Evolutionary conservation across 257 asterid species (phyloP), one percentile per base, ranked within the genome.

Genomic region (Euphrasia confusa): DNA sequence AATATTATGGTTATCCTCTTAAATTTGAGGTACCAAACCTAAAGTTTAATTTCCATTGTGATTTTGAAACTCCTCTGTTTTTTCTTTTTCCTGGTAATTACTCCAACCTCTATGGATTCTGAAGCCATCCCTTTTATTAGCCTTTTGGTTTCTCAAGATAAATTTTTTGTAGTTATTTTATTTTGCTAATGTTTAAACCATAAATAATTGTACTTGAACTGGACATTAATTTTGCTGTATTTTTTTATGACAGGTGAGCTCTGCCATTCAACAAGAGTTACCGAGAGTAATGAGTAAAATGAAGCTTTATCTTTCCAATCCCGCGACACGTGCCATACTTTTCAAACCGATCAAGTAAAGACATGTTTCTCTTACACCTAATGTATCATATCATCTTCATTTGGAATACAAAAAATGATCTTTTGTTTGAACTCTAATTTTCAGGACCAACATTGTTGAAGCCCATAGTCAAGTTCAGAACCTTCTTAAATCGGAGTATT

Each of bases 261-360:
- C 85, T 54, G 94, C 95, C 60, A 74, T 89, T 58, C 79, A 93
- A 72, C 82, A 85, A 68, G 97, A 89, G 70, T 83, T 93, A 71
- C 96, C 97, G 0, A 74, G 54, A 60, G 90, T 89, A 54, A 80
- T 81, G 94, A 72, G 48, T n/a, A 93, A 87, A 79, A 83, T 93
- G 99, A 89, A 85, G 83, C 96, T 93, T 74, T 93, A 93, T 80
- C 89, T 93, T 73, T 97, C 85, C 75, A 89, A 89, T 68, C 86
- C 95, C 37, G 84, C 95, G 1, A 93, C 99, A 2, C 94, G 97
- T 1, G 88, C 95, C 14, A 89, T 89, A 73, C 96, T 93, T 67
- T 93, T 87, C 78, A 87, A 77, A 76, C 99, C 97, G 49, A 93
- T 93, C 40, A 87, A 90, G 99, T 93, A 89, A 89, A 30, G 91